Evolutionary conservation across 352 stramenopile species (phyloP).

Genomic region (Globisporangium okanoganense): DNA sequence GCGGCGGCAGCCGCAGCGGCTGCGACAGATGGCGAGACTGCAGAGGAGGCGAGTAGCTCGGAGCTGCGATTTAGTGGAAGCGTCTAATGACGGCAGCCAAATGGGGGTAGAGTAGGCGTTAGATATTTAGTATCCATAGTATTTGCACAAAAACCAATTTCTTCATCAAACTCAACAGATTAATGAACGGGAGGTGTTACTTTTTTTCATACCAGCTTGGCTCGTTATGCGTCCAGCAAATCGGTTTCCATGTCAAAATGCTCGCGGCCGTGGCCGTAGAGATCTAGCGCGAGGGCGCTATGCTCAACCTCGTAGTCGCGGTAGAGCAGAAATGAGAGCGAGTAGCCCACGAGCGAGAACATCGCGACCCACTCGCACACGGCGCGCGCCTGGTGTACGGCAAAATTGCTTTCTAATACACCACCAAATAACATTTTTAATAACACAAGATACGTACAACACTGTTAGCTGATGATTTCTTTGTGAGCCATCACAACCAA

Average conservation of each 20-base stretch:
- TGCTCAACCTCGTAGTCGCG: conserved; percentile 11
- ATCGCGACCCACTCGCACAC: conserved; percentile 44
- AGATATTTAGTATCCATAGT: conserved; percentile 5
- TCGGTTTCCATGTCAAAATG: neutral
- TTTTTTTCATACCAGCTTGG: too few relatives aligned
- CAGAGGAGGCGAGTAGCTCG: neutral
- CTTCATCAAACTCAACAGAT: too few relatives aligned
- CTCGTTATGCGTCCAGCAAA: neutral
- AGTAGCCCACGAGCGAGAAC: conserved; percentile 48
- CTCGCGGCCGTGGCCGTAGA: too few relatives aligned
- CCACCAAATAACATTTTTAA: too few relatives aligned
- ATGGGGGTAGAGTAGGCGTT: neutral
- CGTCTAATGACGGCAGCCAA: neutral
- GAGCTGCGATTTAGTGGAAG: neutral
- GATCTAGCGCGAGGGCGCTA: too few relatives aligned
- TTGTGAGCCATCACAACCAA: neutral
- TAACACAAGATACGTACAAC: too few relatives aligned
- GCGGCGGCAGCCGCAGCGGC: neutral
- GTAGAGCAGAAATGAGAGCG: conserved; percentile 35
- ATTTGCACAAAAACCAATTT: conserved; percentile 1
- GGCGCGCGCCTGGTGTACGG: conserved; percentile 35
- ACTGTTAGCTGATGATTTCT: neutral
- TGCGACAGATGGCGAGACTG: neutral
- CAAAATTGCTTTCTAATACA: conserved; percentile 25
- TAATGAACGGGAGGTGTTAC: too few relatives aligned